Evolutionary conservation across 2,329 filamentous ascomycete genomes (phyloP).

Genomic region (Penicillium frequentans): DNA sequence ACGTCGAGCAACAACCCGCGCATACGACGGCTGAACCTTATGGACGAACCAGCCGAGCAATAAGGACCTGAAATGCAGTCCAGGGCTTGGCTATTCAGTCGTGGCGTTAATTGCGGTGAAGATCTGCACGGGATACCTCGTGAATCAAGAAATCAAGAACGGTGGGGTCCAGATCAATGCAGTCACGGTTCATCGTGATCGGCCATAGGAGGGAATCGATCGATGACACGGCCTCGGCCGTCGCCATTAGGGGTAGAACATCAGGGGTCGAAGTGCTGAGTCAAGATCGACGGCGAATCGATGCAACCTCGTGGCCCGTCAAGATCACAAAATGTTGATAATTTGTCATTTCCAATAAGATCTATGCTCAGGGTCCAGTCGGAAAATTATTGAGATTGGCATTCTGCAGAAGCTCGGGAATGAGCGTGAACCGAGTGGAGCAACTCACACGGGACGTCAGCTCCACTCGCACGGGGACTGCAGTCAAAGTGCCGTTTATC

Average conservation of each 20-base stretch:
- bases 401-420: slow-evolving; percentile 15
- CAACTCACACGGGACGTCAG: slow-evolving; percentile 10
- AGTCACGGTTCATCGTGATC: slow-evolving; percentile 11
- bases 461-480: slow-evolving; percentile 8
- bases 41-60: not conserved
- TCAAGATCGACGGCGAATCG: too few species aligned
- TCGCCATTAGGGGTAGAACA: not conserved
- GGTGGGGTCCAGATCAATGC: slow-evolving; percentile 9
- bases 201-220: slow-evolving; percentile 7
- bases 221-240: not conserved
- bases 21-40: slow-evolving; percentile 15
- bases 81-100: slow-evolving; percentile 1
- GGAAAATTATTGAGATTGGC: slow-evolving; percentile 15
- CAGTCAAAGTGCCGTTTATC: not conserved
- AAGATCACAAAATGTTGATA: too few species aligned
- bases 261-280: not conserved
- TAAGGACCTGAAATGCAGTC: slow-evolving; percentile 1
- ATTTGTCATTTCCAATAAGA: not conserved
- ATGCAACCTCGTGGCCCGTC: too few species aligned
- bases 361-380: slow-evolving; percentile 3
- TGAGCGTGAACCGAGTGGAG: slow-evolving; percentile 10
- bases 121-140: slow-evolving; percentile 17
- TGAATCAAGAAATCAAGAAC: slow-evolving; percentile 16
- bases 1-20: slow-evolving; percentile 9
- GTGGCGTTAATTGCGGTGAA: slow-evolving; percentile 11